These are phyloP conservation scores for Phytopythium delawarense DNA, from an alignment of 352 stramenopile genomes.

Conservation along the genomic window DNA sequence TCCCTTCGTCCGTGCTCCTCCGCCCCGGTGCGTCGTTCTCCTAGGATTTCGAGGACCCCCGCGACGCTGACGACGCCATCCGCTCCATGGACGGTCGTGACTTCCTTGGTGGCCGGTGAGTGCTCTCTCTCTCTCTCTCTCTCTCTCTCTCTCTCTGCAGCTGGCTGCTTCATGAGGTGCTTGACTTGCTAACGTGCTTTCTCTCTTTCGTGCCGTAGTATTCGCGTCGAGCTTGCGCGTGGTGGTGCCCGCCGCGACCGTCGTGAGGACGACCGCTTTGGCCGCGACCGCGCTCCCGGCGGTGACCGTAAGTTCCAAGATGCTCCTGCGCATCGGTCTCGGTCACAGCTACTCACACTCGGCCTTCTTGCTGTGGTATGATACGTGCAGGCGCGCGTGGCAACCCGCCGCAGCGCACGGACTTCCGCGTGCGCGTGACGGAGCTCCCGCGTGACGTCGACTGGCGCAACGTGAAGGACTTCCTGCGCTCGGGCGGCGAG, in stretches of 20 bases:
- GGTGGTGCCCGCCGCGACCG: conserved; percentile 62
- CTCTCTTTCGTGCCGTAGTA: conserved; percentile 24
- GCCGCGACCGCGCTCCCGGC: conserved; percentile 40
- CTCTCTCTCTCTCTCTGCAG: neutral
- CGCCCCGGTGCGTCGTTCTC: conserved; percentile 30
- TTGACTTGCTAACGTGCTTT: neutral
- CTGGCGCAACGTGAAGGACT: conserved; percentile 88
- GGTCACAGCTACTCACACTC: neutral
- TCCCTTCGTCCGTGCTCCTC: conserved; percentile 41
- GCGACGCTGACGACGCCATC: conserved; percentile 84
- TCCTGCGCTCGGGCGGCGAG: conserved; percentile 76
- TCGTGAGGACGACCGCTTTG: conserved; percentile 28
- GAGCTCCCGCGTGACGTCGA: conserved; percentile 74
- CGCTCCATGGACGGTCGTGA: conserved; percentile 83
- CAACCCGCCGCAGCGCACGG: conserved; percentile 69
- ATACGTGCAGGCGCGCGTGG: conserved; percentile 20
- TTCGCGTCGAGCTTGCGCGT: conserved; percentile 79
- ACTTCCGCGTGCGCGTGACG: conserved; percentile 73
- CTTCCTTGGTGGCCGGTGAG: conserved; percentile 80
- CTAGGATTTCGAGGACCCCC: conserved; percentile 89
- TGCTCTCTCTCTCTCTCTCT: neutral
- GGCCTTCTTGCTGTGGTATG: neutral
- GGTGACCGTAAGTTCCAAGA: conserved; percentile 37
- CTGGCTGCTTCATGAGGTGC: neutral
- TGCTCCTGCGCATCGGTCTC: neutral